Evolutionary conservation across 257 asterid genomes (phyloP).

Genomic region (Przewalskia tangutica): DNA sequence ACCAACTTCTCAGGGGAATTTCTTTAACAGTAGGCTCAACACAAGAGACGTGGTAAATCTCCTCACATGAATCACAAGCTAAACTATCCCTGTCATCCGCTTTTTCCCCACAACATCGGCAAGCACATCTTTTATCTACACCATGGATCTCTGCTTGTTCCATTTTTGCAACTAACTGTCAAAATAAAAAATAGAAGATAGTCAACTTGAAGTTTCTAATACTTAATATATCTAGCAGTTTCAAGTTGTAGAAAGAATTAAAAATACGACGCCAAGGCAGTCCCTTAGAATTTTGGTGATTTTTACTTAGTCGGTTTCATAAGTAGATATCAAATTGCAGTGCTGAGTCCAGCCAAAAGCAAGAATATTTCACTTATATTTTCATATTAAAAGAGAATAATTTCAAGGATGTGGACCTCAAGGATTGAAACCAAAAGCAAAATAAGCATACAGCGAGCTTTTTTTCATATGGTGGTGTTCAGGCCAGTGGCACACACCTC

Average conservation of each 20-base stretch:
- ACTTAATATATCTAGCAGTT: background rate
- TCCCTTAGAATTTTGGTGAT: background rate
- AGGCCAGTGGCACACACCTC: background rate
- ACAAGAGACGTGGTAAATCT: slow-evolving; percentile 73
- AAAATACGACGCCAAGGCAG: background rate
- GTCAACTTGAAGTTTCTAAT: background rate
- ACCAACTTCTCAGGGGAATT: slow-evolving; percentile 73
- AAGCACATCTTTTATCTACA: slow-evolving; percentile 29
- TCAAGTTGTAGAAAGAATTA: background rate
- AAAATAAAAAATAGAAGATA: background rate
- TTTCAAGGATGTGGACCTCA: background rate
- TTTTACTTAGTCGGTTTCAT: background rate
- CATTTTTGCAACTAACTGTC: slow-evolving; percentile 16
- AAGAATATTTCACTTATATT: background rate
- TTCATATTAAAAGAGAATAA: background rate
- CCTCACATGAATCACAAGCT: slow-evolving; percentile 88
- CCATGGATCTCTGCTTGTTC: slow-evolving; percentile 35
- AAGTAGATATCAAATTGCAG: background rate
- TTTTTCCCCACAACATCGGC: slow-evolving; percentile 54
- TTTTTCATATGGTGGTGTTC: background rate
- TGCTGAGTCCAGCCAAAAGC: background rate
- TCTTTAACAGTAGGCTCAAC: slow-evolving; percentile 61
- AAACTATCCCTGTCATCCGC: slow-evolving; percentile 60
- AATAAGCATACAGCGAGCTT: background rate
- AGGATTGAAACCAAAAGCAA: background rate